Percentiles rank a stretch among this genome's conserved stretches.
Evolutionary conservation across 371 early-diverging fungal species (phyloP).

Genomic region (Nematocida sp.): DNA sequence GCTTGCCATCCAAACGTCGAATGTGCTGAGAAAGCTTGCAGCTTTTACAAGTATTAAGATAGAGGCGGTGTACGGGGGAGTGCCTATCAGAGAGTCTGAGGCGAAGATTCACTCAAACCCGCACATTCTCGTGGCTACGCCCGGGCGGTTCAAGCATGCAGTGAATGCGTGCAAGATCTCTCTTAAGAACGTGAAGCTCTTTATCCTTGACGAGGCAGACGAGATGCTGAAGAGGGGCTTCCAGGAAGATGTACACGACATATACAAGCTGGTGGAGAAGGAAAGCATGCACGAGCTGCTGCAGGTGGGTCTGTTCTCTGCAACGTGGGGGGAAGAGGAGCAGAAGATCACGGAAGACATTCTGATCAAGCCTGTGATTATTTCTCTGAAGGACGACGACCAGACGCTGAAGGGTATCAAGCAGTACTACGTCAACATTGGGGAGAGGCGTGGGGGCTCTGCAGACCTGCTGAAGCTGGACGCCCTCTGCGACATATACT

Average conservation of each 20-base stretch:
- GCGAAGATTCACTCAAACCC: slow-evolving; percentile 72
- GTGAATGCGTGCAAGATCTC: slow-evolving; percentile 77
- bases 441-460: slow-evolving; percentile 70
- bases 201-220: slow-evolving; percentile 97
- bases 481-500: slow-evolving; percentile 76
- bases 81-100: slow-evolving; percentile 79
- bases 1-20: slow-evolving; percentile 88
- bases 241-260: slow-evolving; percentile 92
- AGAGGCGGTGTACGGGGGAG: slow-evolving; percentile 94
- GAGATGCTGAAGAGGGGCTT: slow-evolving; percentile 92
- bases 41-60: slow-evolving; percentile 82
- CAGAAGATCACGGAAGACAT: slow-evolving; percentile 89
- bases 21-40: slow-evolving; percentile 78
- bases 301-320: slow-evolving; percentile 92
- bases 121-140: slow-evolving; percentile 95
- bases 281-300: slow-evolving; percentile 71
- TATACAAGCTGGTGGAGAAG: slow-evolving; percentile 78
- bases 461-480: slow-evolving; percentile 76
- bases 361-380: slow-evolving; percentile 86
- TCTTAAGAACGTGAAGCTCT: slow-evolving; percentile 80
- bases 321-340: slow-evolving; percentile 90
- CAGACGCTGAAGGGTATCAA: slow-evolving; percentile 98
- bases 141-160: slow-evolving; percentile 97
- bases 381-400: slow-evolving; percentile 97
- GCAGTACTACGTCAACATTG: slow-evolving; percentile 93